Evolutionary conservation across 164 flowering plant genomes (phyloP).

Genomic region (Saururus chinensis): DNA sequence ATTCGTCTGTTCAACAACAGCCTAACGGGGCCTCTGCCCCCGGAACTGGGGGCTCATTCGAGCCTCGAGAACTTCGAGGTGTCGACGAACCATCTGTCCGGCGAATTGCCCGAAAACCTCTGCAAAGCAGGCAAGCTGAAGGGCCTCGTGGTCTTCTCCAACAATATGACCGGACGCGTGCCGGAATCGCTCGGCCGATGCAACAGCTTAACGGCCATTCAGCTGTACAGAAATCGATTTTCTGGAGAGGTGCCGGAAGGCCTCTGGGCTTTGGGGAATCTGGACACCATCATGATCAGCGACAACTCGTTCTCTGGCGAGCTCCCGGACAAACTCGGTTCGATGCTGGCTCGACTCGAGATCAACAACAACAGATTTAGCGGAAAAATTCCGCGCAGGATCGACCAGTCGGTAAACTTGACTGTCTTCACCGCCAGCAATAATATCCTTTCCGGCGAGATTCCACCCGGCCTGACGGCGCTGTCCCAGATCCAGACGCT

Average conservation of each 20-base stretch:
- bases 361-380: conserved; percentile 39
- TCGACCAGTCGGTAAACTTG: conserved; percentile 19
- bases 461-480: conserved; percentile 32
- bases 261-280: conserved; percentile 26
- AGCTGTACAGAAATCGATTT: conserved; percentile 27
- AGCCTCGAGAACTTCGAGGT: conserved; percentile 33
- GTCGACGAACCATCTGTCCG: conserved; percentile 25
- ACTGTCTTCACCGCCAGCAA: conserved; percentile 34
- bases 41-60: conserved; percentile 40
- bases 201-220: conserved; percentile 20
- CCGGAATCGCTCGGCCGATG: conserved; percentile 57
- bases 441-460: conserved; percentile 35
- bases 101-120: conserved; percentile 32
- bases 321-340: conserved; percentile 26
- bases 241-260: conserved; percentile 34
- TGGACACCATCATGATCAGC: conserved; percentile 13
- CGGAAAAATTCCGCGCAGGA: conserved; percentile 32
- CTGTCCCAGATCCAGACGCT: conserved; percentile 26
- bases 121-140: conserved; percentile 27
- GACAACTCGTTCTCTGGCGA: conserved; percentile 37
- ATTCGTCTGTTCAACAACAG: conserved; percentile 35
- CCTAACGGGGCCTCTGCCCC: conserved; percentile 40
- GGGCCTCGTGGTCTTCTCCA: conserved; percentile 40
- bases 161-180: conserved; percentile 45
- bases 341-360: conserved; percentile 31